phyloP scores from a whole-genome alignment of 306 rosid genomes.

The Lathyrus tuberosus region DNA sequence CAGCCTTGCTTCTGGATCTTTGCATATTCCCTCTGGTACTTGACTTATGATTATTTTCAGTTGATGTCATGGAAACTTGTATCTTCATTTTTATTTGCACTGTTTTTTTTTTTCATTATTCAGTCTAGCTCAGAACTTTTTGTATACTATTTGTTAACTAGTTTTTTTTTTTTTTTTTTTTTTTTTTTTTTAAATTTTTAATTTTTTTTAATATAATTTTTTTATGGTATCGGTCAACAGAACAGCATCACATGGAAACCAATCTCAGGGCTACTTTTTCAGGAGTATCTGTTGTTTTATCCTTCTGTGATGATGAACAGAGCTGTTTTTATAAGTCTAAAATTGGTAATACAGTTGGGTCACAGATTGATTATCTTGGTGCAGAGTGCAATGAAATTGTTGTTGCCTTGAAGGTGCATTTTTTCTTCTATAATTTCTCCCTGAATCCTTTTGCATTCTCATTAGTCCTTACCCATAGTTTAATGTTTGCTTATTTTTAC shows the following conservation, averaged over 20 bases:
- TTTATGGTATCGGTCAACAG: conserved; percentile 52
- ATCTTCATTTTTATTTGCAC: conserved; percentile 14
- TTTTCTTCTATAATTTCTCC: conserved; percentile 30
- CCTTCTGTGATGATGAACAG: conserved; percentile 63
- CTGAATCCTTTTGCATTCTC: conserved; percentile 5
- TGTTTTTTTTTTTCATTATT: conserved; percentile 6
- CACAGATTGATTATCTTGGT: conserved; percentile 58
- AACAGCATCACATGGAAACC: conserved; percentile 85
- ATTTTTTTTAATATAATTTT: background rate
- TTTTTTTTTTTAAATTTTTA: background rate
- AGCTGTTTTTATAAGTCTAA: conserved; percentile 37
- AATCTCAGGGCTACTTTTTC: conserved; percentile 76
- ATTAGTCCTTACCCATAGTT: conserved; percentile 22
- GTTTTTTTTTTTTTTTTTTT: background rate
- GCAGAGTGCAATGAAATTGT: conserved; percentile 65
- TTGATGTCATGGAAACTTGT: conserved; percentile 14
- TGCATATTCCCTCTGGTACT: conserved; percentile 75
- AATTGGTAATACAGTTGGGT: conserved; percentile 40
- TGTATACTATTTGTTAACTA: background rate
- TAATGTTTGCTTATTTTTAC: conserved; percentile 35
- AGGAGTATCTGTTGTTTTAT: conserved; percentile 76
- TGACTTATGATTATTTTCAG: conserved; percentile 28
- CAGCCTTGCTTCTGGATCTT: conserved; percentile 93
- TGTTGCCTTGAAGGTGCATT: conserved; percentile 68
- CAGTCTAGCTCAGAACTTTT: conserved; percentile 16